A percentile compares a stretch with the other conserved stretches of the same genome.
Conservation (phyloP, 768 basidiomycete species). For the Lactarius trivialis region DNA sequence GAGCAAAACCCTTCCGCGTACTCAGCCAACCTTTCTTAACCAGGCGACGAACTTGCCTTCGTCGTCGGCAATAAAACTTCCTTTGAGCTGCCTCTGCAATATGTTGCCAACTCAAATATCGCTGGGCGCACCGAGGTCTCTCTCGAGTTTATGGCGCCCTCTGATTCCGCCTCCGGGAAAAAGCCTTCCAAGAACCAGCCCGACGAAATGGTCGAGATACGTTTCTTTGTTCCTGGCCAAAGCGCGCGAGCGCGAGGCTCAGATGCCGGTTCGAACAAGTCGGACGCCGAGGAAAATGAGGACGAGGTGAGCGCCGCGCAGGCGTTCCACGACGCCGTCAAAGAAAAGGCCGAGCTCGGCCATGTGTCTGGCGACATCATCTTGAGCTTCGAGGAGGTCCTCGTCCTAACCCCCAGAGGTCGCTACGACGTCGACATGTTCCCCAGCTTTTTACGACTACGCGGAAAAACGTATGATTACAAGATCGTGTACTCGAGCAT, state of each 20-base stretch:
- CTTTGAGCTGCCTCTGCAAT: conserved; percentile 81
- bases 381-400: conserved; percentile 90
- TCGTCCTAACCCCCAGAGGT: conserved; percentile 92
- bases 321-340: conserved; percentile 93
- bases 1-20: conserved; percentile 2
- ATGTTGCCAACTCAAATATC: conserved; percentile 96
- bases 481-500: conserved; percentile 90
- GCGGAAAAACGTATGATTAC: conserved; percentile 99
- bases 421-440: conserved; percentile 99
- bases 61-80: conserved; percentile 79
- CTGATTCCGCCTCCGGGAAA: conserved; percentile 39
- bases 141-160: conserved; percentile 73
- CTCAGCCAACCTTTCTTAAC: not conserved
- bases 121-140: conserved; percentile 98
- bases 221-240: conserved; percentile 90
- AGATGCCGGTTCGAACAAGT: conserved; percentile 68
- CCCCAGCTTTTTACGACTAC: conserved; percentile 84
- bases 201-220: conserved; percentile 93
- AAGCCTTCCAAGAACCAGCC: conserved; percentile 37
- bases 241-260: conserved; percentile 51
- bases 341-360: conserved; percentile 93
- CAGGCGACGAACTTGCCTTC: conserved; percentile 90
- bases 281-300: conserved; percentile 61
- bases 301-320: conserved; percentile 90
- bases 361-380: conserved; percentile 88